These are phyloP conservation scores for Quercus alba DNA, from an alignment of 306 rosid species.

Conservation along the genomic window DNA sequence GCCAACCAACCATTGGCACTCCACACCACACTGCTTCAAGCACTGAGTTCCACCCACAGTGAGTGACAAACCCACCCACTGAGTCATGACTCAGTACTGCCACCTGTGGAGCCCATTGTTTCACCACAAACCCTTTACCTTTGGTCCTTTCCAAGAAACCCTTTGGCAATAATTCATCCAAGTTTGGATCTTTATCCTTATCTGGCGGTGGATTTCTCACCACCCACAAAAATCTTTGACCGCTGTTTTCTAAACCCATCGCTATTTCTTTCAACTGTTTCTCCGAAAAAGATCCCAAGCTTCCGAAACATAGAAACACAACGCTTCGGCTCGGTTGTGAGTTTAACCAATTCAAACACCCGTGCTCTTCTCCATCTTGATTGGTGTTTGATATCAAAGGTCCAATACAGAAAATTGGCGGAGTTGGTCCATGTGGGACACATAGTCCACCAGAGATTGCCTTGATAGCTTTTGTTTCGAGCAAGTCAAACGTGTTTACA, in stretches of 20 bases:
- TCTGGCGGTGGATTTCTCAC: not conserved
- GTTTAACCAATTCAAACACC: too few species aligned
- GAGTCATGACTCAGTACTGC: constrained; percentile 16
- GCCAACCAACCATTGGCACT: constrained; percentile 36
- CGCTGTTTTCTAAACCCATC: too few species aligned
- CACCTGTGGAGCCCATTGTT: constrained; percentile 3
- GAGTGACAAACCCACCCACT: constrained; percentile 33
- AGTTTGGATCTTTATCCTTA: not conserved
- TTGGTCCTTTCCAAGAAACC: constrained; percentile 3
- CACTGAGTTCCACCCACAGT: constrained; percentile 44
- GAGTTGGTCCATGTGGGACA: not conserved
- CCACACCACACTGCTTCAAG: constrained; percentile 20
- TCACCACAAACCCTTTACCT: not conserved
- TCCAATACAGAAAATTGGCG: not conserved
- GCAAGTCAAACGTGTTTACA: not conserved
- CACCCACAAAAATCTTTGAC: too few species aligned
- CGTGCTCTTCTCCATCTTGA: too few species aligned
- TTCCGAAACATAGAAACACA: too few species aligned
- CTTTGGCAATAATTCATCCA: not conserved
- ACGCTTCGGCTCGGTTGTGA: too few species aligned
- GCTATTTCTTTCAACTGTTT: too few species aligned
- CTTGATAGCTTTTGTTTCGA: not conserved
- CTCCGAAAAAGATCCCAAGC: too few species aligned
- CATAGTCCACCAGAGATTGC: not conserved
- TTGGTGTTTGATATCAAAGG: not conserved